Evolutionary conservation across 2,329 filamentous ascomycete species (phyloP).

Genomic region (Colletotrichum destructivum): DNA sequence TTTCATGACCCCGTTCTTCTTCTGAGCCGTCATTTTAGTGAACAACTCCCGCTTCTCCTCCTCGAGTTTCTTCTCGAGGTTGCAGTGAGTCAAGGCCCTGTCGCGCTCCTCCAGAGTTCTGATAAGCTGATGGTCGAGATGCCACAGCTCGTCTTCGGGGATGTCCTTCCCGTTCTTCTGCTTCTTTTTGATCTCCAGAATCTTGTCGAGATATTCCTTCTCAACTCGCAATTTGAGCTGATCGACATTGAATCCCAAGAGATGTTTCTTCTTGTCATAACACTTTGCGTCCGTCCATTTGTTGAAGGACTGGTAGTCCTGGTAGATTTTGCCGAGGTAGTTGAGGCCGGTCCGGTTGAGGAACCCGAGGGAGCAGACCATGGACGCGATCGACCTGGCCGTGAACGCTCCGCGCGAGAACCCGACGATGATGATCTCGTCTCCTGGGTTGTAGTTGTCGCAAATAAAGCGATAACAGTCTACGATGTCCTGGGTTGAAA

Average conservation of each 20-base stretch:
- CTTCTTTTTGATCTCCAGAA: too few species aligned
- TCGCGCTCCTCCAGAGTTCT: too few species aligned
- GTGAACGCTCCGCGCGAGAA: constrained; percentile 57
- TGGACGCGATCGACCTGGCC: constrained; percentile 52
- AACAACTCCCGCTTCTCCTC: constrained; percentile 22
- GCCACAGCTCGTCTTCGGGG: too few species aligned
- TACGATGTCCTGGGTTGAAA: constrained; percentile 49
- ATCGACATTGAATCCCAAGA: constrained; percentile 21
- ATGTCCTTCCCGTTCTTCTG: too few species aligned
- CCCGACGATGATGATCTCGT: constrained; percentile 54
- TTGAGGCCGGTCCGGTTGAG: constrained; percentile 40
- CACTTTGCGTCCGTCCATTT: constrained; percentile 11
- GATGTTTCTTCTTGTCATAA: constrained; percentile 28
- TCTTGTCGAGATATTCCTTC: too few species aligned
- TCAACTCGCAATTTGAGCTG: too few species aligned
- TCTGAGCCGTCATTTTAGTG: too few species aligned
- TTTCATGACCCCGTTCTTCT: not conserved
- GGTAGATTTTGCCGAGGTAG: constrained; percentile 35
- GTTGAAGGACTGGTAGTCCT: constrained; percentile 41
- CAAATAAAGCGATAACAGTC: constrained; percentile 56
- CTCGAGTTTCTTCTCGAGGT: constrained; percentile 9
- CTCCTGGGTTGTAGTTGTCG: constrained; percentile 53
- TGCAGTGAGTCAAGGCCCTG: not conserved
- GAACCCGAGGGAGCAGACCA: constrained; percentile 43
- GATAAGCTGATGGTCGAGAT: too few species aligned